Evolutionary conservation across 2,329 filamentous ascomycete genomes (phyloP), one percentile per base, ranked within the genome.

Genomic region (Aspergillus puulaauensis): DNA sequence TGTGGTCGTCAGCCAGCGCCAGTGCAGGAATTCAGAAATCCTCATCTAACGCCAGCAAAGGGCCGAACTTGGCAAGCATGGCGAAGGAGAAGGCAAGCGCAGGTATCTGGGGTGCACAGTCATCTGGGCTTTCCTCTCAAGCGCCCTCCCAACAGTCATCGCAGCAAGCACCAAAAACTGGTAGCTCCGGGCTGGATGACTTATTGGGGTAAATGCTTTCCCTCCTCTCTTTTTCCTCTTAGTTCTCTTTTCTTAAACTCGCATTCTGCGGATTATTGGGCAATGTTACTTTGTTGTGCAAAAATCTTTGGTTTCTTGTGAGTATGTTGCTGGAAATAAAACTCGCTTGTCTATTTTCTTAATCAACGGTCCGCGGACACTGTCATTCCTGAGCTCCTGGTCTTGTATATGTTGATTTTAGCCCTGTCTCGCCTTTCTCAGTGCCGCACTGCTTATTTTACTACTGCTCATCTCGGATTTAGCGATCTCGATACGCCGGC

Each of bases 51-150:
- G 80, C 79, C 9, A 79, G 82, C 54, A 82, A 87, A 58, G 89
- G 89, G 0, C 88, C 91, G 52, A 93, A 93, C 55, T 84, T 99
- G 77, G 93, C 92, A 31, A 93, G 96, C 73, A 86, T 99, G 75
- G 93, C 93, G n/a, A 97, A 97, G 81, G 92, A 97, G 77, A 97
- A 98, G 83, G 95, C 92, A 58, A 92, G 88, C 67, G 92, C 93
- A 15, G 92, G 93, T 7, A 91, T 99, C 62, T 99, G 96, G 92
- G 95, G 93, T 17, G 84, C 90, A 0, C 82, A 89, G 77, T 76
- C 68, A 74, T 82, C 69, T 77, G 81, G 67, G 83, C 80, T 59
- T 75, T 80, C 59, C 79, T 84, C 67, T 69, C 78, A 64, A 75
- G 79, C 47, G 71, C 80, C 48, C 66, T 81, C 43, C 31, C 53